Conservation (phyloP, 2,329 filamentous ascomycete species). For the Leptographium lundbergii region DNA sequence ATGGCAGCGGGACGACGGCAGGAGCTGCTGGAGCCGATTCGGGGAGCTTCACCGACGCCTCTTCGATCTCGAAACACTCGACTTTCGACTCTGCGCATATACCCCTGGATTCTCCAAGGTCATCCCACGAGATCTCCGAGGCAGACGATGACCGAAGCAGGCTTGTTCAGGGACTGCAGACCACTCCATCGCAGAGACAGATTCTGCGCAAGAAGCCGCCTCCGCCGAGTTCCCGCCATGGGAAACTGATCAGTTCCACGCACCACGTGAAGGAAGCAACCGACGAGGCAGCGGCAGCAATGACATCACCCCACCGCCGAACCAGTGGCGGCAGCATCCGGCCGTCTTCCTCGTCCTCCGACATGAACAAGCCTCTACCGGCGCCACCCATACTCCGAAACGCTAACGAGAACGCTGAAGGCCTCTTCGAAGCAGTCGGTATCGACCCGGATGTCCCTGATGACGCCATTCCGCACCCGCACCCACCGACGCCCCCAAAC, state of each 20-base stretch:
- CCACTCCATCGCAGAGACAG: constrained; percentile 6
- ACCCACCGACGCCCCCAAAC: constrained; percentile 27
- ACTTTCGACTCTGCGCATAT: constrained; percentile 31
- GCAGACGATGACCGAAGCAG: constrained; percentile 30
- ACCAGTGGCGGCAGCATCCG: constrained; percentile 6
- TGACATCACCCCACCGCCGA: constrained; percentile 5
- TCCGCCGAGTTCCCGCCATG: constrained; percentile 65
- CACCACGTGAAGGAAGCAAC: constrained; percentile 20
- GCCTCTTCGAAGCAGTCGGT: constrained; percentile 36
- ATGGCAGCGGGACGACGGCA: constrained; percentile 16
- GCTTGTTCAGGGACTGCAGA: constrained; percentile 13
- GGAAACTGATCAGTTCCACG: constrained; percentile 53
- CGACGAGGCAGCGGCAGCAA: constrained; percentile 14
- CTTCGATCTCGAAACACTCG: constrained; percentile 46
- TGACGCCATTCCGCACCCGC: constrained; percentile 20
- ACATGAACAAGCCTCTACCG: constrained; percentile 52
- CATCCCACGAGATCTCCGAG: constrained; percentile 46
- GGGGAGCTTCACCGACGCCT: constrained; percentile 44
- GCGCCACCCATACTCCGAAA: constrained; percentile 34
- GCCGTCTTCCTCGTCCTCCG: constrained; percentile 28
- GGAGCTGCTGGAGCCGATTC: constrained; percentile 21
- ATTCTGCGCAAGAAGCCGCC: constrained; percentile 47
- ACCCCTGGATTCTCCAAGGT: constrained; percentile 38
- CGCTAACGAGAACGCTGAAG: constrained; percentile 35
- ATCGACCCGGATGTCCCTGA: constrained; percentile 13